phyloP scores from a whole-genome alignment of 2,329 filamentous ascomycete species.

The Diaporthe helianthi region DNA sequence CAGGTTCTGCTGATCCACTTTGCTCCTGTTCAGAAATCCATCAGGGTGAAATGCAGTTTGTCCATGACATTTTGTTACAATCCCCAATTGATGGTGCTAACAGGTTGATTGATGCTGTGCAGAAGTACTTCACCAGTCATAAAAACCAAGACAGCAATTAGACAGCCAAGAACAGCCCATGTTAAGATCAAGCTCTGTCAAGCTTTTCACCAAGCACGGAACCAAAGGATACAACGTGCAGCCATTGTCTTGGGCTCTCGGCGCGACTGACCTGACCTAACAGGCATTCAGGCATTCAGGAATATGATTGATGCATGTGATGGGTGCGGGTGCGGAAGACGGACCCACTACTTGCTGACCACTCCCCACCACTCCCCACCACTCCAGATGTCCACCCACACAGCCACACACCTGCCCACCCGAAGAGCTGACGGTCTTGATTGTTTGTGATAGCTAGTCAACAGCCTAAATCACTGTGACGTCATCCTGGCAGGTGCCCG shows the following conservation, averaged over 20 bases:
- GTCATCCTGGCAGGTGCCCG: constrained; percentile 1
- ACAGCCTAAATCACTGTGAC: constrained; percentile 1
- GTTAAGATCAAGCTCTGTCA: constrained; percentile 10
- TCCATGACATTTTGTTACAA: not conserved
- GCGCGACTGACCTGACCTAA: not conserved
- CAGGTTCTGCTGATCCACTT: not conserved
- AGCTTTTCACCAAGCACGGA: constrained; percentile 12
- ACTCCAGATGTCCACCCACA: not conserved
- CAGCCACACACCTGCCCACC: not conserved
- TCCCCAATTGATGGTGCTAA: not conserved
- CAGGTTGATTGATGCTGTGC: not conserved
- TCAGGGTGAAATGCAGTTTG: not conserved
- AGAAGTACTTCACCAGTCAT: not conserved
- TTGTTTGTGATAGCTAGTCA: not conserved
- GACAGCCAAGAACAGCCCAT: constrained; percentile 7
- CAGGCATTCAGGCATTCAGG: not conserved
- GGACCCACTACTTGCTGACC: not conserved
- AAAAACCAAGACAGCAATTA: constrained; percentile 11
- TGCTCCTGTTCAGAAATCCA: not conserved
- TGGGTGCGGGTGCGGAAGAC: not conserved
- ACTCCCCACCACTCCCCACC: not conserved
- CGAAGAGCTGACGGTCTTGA: not conserved
- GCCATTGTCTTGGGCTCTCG: not conserved
- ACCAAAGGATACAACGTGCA: not conserved
- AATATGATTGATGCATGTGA: constrained; percentile 13